Percentiles rank a stretch among this genome's conserved stretches.
Conservation (phyloP, 371 early-diverging fungal genomes). For the Mortierella sp. region DNA sequence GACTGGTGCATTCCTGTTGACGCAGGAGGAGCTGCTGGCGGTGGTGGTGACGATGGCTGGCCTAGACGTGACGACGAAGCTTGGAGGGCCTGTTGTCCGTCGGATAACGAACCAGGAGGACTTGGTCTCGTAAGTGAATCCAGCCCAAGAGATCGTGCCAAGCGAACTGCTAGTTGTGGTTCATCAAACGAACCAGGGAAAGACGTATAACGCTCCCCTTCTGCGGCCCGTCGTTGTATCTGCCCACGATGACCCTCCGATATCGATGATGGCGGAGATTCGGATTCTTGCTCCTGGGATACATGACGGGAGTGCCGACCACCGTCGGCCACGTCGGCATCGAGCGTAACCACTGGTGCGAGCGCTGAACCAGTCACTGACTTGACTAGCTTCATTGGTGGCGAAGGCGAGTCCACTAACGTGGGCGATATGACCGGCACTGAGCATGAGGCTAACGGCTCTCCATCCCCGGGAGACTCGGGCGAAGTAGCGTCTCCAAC, state of each 20-base stretch:
- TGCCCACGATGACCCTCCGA: neutral
- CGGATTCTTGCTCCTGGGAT: no score
- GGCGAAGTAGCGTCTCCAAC: no score
- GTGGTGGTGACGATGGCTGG: neutral
- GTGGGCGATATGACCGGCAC: neutral
- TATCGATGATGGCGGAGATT: neutral
- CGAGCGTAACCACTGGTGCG: conserved; percentile 31
- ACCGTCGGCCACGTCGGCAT: neutral
- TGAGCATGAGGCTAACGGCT: no score
- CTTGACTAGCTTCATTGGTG: conserved; percentile 26
- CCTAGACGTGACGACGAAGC: neutral
- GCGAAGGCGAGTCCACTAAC: conserved; percentile 4
- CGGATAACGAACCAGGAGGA: neutral
- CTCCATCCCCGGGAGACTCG: no score
- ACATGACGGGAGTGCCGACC: neutral
- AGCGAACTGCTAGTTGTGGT: conserved; percentile 18
- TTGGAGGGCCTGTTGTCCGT: neutral
- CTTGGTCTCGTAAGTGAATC: conserved; percentile 16
- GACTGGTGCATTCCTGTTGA: no score
- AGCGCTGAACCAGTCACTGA: conserved; percentile 22
- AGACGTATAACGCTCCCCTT: conserved; percentile 31
- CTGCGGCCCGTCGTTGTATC: neutral
- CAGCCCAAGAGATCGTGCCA: conserved; percentile 45
- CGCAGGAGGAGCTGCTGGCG: conserved; percentile 3
- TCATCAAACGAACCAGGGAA: conserved; percentile 48